Conservation (phyloP, 768 basidiomycete genomes). For the Pilatotrama ljubarskyi region DNA sequence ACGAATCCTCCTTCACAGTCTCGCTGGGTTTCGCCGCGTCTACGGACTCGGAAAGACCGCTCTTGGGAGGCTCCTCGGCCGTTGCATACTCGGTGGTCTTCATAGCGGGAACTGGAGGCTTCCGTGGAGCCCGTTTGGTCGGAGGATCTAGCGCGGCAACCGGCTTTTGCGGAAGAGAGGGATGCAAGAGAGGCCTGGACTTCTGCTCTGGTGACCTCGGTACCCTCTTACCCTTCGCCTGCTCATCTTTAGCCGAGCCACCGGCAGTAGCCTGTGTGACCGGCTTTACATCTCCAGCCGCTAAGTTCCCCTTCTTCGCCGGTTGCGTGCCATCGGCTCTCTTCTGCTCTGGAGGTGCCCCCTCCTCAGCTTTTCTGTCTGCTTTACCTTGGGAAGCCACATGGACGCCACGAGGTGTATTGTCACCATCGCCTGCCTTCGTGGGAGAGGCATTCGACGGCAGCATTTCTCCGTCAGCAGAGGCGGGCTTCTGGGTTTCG, state of each 20-base stretch:
- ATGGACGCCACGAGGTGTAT: slow-evolving; percentile 6
- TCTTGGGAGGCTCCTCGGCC: slow-evolving; percentile 5
- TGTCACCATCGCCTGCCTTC: background rate
- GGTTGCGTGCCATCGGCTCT: background rate
- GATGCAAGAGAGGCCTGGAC: slow-evolving; percentile 37
- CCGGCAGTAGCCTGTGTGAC: background rate
- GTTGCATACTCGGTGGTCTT: background rate
- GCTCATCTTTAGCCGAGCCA: slow-evolving; percentile 3
- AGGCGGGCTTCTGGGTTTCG: background rate
- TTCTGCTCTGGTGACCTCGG: slow-evolving; percentile 18
- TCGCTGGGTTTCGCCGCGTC: slow-evolving; percentile 11
- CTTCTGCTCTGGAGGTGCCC: background rate
- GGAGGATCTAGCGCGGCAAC: slow-evolving; percentile 26
- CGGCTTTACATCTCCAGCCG: background rate
- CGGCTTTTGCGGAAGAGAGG: slow-evolving; percentile 52
- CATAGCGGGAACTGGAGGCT: background rate
- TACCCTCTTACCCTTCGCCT: slow-evolving; percentile 15
- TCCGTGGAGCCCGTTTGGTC: slow-evolving; percentile 8
- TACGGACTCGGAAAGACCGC: slow-evolving; percentile 4
- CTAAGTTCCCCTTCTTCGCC: background rate
- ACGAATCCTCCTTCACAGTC: slow-evolving; percentile 17
- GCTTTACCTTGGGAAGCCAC: background rate
- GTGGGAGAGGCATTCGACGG: background rate
- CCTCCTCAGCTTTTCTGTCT: too few species aligned
- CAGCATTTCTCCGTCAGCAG: background rate